These are phyloP conservation scores for Oryza longistaminata DNA, from an alignment of 176 grass and related monocot species.

Conservation along the genomic window DNA sequence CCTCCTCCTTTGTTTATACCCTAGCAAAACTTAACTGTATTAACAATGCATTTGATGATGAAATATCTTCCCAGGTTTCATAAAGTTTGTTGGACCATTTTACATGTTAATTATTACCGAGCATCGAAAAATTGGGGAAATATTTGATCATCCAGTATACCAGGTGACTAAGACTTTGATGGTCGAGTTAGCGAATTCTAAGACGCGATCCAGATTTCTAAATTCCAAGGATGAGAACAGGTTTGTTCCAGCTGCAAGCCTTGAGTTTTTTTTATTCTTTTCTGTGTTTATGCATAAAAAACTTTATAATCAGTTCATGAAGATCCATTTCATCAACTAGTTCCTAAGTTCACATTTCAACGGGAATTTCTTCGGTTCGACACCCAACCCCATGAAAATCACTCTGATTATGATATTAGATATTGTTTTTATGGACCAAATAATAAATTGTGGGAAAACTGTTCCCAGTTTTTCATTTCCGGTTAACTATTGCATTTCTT, in stretches of 20 bases:
- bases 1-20: neutral
- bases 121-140: conserved; percentile 68
- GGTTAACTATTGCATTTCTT: neutral
- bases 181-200: conserved; percentile 65
- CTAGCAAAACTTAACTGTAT: neutral
- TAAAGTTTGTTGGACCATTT: conserved; percentile 86
- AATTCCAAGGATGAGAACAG: conserved; percentile 64
- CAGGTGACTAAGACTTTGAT: conserved; percentile 69
- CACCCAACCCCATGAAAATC: neutral
- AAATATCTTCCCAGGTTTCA: conserved; percentile 61
- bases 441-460: neutral
- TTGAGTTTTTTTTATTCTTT: neutral
- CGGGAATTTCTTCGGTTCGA: neutral
- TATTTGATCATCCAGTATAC: conserved; percentile 86
- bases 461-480: neutral
- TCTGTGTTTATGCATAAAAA: neutral
- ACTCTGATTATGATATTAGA: neutral
- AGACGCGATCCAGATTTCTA: conserved; percentile 37
- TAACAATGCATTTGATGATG: conserved; percentile 12
- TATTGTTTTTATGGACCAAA: neutral
- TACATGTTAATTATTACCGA: conserved; percentile 95
- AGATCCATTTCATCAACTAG: neutral
- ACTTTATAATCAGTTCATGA: neutral
- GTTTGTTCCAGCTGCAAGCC: conserved; percentile 21
- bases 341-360: neutral